Percentiles rank a stretch among this genome's conserved stretches.
These are phyloP conservation scores for Chiua sp. DNA, from an alignment of 1,284 basidiomycete genomes.

Conservation along the genomic window DNA sequence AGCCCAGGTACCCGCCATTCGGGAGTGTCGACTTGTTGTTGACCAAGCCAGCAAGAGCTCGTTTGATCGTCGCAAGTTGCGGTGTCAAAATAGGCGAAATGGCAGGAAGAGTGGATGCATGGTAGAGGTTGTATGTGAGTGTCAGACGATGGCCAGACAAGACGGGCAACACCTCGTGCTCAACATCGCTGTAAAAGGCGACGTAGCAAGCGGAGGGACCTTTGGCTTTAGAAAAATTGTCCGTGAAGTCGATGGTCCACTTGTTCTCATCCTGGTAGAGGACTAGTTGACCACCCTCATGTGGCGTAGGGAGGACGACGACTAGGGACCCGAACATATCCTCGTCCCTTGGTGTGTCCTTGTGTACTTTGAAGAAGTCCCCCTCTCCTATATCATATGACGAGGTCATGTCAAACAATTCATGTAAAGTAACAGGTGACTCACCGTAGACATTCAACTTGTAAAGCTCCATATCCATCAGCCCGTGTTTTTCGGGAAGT, in stretches of 20 bases:
- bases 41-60: slow-evolving; percentile 38
- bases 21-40: slow-evolving; percentile 33
- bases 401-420: not conserved
- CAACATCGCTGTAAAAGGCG: slow-evolving; percentile 45
- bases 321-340: slow-evolving; percentile 47
- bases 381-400: slow-evolving; percentile 18
- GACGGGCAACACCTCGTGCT: slow-evolving; percentile 47
- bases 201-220: slow-evolving; percentile 31
- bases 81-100: not conserved
- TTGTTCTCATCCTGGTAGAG: slow-evolving; percentile 18
- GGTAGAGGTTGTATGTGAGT: slow-evolving; percentile 46
- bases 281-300: slow-evolving; percentile 42
- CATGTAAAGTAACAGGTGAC: not conserved
- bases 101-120: slow-evolving; percentile 7
- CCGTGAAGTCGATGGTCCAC: slow-evolving; percentile 32
- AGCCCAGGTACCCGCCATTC: slow-evolving; percentile 12
- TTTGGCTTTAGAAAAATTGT: slow-evolving; percentile 3
- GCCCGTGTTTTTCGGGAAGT: slow-evolving; percentile 39
- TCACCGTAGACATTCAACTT: slow-evolving; percentile 44
- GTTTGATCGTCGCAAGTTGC: not conserved
- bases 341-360: slow-evolving; percentile 38
- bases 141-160: slow-evolving; percentile 46
- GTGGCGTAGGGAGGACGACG: slow-evolving; percentile 43
- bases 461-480: slow-evolving; percentile 46
- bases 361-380: slow-evolving; percentile 29